Conservation (phyloP, 2,329 filamentous ascomycete species). For the Ceratocystis cacaofunesta region DNA sequence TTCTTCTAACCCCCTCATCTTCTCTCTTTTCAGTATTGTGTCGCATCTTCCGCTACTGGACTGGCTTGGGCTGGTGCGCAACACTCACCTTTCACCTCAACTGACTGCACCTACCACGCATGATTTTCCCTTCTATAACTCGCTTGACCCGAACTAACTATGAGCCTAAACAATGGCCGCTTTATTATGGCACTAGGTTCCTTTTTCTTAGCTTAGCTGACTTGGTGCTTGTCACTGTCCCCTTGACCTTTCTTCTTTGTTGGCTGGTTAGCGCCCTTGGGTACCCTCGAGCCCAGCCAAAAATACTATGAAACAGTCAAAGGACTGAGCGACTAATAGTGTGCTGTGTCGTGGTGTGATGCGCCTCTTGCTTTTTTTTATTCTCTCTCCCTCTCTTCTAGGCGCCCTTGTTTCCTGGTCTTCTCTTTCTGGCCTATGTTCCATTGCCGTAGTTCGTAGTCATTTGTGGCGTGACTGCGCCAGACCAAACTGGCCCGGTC, state of each 20-base stretch:
- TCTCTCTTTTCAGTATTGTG: background rate
- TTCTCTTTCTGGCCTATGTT: background rate
- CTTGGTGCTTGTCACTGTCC: background rate
- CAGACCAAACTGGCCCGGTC: background rate
- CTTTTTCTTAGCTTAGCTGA: background rate
- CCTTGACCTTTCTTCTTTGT: background rate
- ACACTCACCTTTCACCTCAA: background rate
- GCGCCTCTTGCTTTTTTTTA: background rate
- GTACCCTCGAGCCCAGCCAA: background rate
- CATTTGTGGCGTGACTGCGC: background rate
- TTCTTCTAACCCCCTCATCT: background rate
- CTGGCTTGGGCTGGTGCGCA: background rate
- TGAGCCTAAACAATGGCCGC: background rate
- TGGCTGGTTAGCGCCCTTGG: background rate
- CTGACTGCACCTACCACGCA: slow-evolving; percentile 1
- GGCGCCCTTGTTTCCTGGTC: background rate
- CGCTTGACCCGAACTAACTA: background rate
- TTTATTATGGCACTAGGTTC: background rate
- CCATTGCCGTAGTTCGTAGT: background rate
- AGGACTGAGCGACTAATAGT: background rate
- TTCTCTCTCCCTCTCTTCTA: background rate
- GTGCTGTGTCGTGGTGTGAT: background rate
- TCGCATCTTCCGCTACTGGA: background rate
- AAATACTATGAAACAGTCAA: slow-evolving; percentile 1
- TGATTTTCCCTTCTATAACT: background rate